phyloP scores from a whole-genome alignment of 1,284 basidiomycete genomes.

The Earliella scabrosa region DNA sequence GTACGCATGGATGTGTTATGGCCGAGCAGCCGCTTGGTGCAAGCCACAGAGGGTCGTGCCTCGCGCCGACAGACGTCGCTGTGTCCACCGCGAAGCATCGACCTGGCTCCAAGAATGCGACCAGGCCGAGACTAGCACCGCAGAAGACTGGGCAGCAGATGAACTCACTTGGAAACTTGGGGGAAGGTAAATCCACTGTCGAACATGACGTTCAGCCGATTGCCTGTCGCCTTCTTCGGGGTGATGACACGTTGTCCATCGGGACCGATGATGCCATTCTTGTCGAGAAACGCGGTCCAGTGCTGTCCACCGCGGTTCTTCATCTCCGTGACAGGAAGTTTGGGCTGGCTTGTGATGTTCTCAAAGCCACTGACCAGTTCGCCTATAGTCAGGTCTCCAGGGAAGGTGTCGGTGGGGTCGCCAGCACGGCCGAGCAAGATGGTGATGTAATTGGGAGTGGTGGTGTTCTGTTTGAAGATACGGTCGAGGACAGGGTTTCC shows the following conservation, averaged over 20 bases:
- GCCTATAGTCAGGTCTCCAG: conserved; percentile 45
- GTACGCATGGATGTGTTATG: too few relatives aligned
- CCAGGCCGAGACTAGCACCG: too few relatives aligned
- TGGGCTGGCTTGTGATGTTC: conserved; percentile 40
- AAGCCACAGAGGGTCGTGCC: too few relatives aligned
- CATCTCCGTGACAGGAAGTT: conserved; percentile 33
- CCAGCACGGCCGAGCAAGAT: conserved; percentile 43
- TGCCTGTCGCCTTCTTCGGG: conserved; percentile 42
- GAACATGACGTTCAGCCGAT: conserved; percentile 59
- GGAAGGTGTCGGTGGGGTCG: conserved; percentile 35
- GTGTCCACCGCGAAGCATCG: too few relatives aligned
- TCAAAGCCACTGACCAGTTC: conserved; percentile 36
- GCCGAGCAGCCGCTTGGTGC: too few relatives aligned
- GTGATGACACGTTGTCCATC: conserved; percentile 50
- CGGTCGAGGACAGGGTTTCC: conserved; percentile 61
- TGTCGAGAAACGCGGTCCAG: conserved; percentile 42
- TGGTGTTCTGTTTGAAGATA: conserved; percentile 61
- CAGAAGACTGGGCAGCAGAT: not conserved
- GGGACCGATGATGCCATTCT: conserved; percentile 42
- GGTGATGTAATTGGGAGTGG: conserved; percentile 60
- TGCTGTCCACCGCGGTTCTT: conserved; percentile 36
- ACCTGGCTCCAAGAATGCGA: too few relatives aligned
- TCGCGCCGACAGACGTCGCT: too few relatives aligned
- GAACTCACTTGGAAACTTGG: conserved; percentile 57
- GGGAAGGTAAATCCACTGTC: conserved; percentile 74